Evolutionary conservation across 2,329 filamentous ascomycete species (phyloP), one percentile per base, ranked within the genome.

Genomic region (Sporothrix protearum): DNA sequence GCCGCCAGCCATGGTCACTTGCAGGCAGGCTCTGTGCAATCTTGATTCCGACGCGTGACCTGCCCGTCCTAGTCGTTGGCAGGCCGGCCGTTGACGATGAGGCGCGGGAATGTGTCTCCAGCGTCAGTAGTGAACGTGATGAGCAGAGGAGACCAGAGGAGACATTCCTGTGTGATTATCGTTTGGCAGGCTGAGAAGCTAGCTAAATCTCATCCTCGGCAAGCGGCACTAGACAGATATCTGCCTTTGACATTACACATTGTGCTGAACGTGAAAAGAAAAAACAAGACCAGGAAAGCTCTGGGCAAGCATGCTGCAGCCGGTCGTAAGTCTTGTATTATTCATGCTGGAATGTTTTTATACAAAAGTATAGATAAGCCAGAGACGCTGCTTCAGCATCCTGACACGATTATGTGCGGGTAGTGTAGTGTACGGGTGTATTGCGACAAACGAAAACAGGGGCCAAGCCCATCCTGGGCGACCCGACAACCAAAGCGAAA

Each of bases 1-100:
- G 19, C 76, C 76, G 57, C 77, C 76, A 0, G 73, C 71, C 9
- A 78, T 74, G n/a, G 74, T 76, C 47, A 78, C 71, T 61, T 79
- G 77, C 10, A 73, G 76, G 59, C 77, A 79, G 16, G 74, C 73
- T 75, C 71, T 80, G 79, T 73, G 77, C 80, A 74, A 79, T 80
- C 74, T 79, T 79, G 28, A 79, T 79, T 71, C 79, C 78, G 28
- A n/a, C 79, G 76, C 55, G 80, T 76, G 10, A 76, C 73, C 6
- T 71, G 75, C 79, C 79, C 80, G 36, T 64, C 59, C 59, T 64
- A 45, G 71, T 78, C 78, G 3, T 69, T 73, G 10, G 74, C 71
- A 2, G 72, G 42, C 67, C 74, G 70, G 68, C 72, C 75, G 39
- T 71, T 68, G 59, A 70, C 72, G 8, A 75, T 55, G 25, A 76